These are phyloP conservation scores for Fusarium humuli DNA, from an alignment of 2,329 filamentous ascomycete species.

Conservation along the genomic window DNA sequence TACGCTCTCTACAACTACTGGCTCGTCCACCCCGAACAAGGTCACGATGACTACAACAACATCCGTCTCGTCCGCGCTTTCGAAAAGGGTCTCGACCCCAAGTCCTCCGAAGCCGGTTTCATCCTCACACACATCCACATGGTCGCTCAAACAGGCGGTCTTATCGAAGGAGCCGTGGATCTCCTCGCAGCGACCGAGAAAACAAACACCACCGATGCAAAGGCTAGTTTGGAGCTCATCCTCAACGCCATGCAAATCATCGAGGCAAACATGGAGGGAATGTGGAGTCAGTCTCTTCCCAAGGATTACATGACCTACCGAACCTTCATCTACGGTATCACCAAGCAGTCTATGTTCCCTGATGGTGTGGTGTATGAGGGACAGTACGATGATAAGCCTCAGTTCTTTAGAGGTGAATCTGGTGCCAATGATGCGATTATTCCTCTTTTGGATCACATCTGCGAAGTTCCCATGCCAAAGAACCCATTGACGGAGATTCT, in stretches of 20 bases:
- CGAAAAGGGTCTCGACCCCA: conserved; percentile 86
- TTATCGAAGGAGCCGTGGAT: conserved; percentile 78
- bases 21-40: conserved; percentile 65
- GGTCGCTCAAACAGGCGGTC: conserved; percentile 84
- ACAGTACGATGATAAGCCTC: conserved; percentile 74
- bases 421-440: conserved; percentile 97
- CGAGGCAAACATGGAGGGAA: conserved; percentile 84
- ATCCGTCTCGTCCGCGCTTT: conserved; percentile 91
- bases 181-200: conserved; percentile 61
- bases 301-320: conserved; percentile 88
- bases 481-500: conserved; percentile 92
- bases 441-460: conserved; percentile 87
- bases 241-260: conserved; percentile 72
- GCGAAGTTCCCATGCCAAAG: conserved; percentile 86
- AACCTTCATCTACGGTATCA: conserved; percentile 97
- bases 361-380: conserved; percentile 91
- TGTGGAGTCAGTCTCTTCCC: conserved; percentile 92
- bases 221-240: conserved; percentile 71
- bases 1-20: conserved; percentile 78
- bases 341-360: conserved; percentile 92
- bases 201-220: conserved; percentile 60
- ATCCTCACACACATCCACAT: conserved; percentile 97
- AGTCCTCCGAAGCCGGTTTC: conserved; percentile 92
- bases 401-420: conserved; percentile 90
- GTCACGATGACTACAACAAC: conserved; percentile 71